These are phyloP conservation scores for Suillus clintonianus DNA, from an alignment of 768 basidiomycete species.

Conservation along the genomic window DNA sequence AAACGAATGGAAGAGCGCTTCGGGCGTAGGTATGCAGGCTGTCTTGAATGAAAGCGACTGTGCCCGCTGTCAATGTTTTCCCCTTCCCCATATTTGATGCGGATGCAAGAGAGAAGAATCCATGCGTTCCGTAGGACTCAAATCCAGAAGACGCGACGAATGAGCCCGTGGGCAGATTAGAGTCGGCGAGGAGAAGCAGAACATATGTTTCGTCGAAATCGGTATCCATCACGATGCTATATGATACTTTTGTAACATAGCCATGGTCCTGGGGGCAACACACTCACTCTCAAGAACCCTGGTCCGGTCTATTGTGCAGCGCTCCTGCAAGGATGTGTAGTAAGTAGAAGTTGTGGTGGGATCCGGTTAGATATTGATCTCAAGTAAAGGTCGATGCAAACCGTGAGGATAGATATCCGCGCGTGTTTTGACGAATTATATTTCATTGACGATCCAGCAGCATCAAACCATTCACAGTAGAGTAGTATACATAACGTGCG, in stretches of 20 bases:
- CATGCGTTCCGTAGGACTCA: conserved; percentile 89
- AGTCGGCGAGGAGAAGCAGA: conserved; percentile 81
- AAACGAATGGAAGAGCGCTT: conserved; percentile 77
- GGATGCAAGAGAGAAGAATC: conserved; percentile 50
- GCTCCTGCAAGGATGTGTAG: neutral
- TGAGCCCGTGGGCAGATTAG: conserved; percentile 94
- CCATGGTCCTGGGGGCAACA: neutral
- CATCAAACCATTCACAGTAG: conserved; percentile 11
- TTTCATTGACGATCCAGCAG: conserved; percentile 17
- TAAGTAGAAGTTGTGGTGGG: conserved; percentile 7
- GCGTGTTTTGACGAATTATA: neutral
- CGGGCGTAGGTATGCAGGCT: conserved; percentile 78
- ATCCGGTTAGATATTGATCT: neutral
- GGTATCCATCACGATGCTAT: conserved; percentile 25
- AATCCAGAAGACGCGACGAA: conserved; percentile 95
- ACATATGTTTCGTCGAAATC: conserved; percentile 62
- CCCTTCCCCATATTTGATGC: conserved; percentile 8
- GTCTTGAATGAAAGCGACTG: conserved; percentile 65
- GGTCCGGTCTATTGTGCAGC: neutral
- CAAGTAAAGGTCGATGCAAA: neutral
- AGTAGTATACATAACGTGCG: conserved; percentile 15
- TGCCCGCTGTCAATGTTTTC: conserved; percentile 28
- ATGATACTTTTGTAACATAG: neutral
- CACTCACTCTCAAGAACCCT: neutral
- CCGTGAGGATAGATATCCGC: neutral